Evolutionary conservation across 768 basidiomycete species (phyloP).

Genomic region (Calocybe cyanea): DNA sequence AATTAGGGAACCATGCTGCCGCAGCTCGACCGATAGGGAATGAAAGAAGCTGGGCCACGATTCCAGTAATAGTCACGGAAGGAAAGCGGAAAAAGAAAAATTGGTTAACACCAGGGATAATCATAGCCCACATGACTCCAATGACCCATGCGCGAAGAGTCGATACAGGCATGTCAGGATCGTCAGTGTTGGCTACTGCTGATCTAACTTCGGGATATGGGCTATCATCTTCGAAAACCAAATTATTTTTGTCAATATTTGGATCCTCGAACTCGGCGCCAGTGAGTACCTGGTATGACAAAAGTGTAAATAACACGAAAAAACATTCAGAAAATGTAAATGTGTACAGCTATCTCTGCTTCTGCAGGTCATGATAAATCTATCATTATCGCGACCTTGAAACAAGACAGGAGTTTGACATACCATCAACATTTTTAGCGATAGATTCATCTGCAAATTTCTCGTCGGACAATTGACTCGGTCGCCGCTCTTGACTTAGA

Average conservation of each 20-base stretch:
- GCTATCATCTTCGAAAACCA: constrained; percentile 58
- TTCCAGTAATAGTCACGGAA: constrained; percentile 32
- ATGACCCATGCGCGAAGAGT: constrained; percentile 52
- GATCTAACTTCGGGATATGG: constrained; percentile 77
- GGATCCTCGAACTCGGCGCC: constrained; percentile 41
- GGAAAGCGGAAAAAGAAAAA: constrained; percentile 54
- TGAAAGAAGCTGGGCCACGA: constrained; percentile 69
- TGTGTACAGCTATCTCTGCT: constrained; percentile 26
- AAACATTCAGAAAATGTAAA: neutral
- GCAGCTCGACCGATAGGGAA: constrained; percentile 64
- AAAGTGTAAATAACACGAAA: neutral
- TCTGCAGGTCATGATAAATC: constrained; percentile 14
- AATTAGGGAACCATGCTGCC: constrained; percentile 50
- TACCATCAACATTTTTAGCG: constrained; percentile 21
- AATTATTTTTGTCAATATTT: constrained; percentile 38
- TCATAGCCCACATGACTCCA: constrained; percentile 48
- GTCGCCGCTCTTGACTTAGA: constrained; percentile 16
- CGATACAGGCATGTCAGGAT: constrained; percentile 52
- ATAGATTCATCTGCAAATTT: constrained; percentile 19
- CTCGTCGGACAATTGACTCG: constrained; percentile 19
- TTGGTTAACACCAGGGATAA: constrained; percentile 54
- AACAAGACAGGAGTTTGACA: constrained; percentile 6
- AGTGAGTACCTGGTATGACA: constrained; percentile 23
- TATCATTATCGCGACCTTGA: neutral
- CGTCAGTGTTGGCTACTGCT: constrained; percentile 64